These are phyloP conservation scores for Eucalyptus shirleyi DNA, from an alignment of 345 rosid species.

Conservation along the genomic window DNA sequence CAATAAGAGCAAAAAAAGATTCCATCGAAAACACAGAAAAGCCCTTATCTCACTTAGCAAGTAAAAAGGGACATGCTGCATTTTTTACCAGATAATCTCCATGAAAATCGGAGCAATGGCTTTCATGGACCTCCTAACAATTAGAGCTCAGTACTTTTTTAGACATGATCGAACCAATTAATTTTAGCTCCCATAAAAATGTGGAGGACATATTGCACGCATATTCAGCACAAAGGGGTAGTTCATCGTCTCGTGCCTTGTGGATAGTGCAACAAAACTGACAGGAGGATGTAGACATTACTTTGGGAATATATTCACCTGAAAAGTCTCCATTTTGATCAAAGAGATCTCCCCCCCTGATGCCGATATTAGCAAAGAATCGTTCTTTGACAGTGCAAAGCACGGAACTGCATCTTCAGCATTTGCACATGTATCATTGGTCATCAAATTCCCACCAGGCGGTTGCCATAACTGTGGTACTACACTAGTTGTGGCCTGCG, in stretches of 20 bases:
- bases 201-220: neutral
- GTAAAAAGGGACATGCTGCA: neutral
- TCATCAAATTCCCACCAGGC: conserved; percentile 53
- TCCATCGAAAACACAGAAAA: neutral
- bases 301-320: conserved; percentile 27
- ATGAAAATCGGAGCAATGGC: neutral
- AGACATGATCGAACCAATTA: neutral
- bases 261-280: neutral
- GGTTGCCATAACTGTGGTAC: conserved; percentile 75
- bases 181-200: neutral
- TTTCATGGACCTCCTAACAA: neutral
- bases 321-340: conserved; percentile 61
- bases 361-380: conserved; percentile 64
- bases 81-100: rapidly evolving
- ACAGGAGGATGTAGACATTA: neutral
- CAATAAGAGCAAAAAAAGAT: neutral
- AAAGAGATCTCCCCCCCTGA: conserved; percentile 72
- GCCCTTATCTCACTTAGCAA: neutral
- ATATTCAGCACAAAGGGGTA: neutral
- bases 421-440: conserved; percentile 45
- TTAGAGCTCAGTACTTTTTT: neutral
- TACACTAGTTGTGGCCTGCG: conserved; percentile 4
- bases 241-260: neutral
- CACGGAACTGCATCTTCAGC: conserved; percentile 79
- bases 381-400: conserved; percentile 70